Base-by-base conservation (phyloP, 441 rosid species). In the Isatis lusitanica region DNA sequence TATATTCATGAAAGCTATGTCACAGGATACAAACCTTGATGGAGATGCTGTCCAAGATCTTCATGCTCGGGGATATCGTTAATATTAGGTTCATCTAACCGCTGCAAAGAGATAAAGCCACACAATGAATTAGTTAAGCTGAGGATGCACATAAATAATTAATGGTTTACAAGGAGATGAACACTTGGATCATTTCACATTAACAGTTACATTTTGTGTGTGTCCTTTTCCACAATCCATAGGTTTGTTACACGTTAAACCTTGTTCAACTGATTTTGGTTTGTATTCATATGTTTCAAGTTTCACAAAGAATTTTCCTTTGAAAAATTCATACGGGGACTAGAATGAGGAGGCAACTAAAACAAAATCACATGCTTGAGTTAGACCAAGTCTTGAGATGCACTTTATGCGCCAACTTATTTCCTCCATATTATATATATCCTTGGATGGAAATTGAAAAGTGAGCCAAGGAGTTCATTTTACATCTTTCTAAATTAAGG, bases 11-110 rank as follows among this genome's bases (percentile, higher is more conserved):
- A 66, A 35, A 68, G 10, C 11, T 65, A 12, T 65, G 62, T 39
- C 15, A 46, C 53, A 70, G 8, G 38, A 64, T 66, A 73, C 42
- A 36, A 63, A 94, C 98, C 97, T 94, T 90, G 98, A 80, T 94
- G 97, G 11, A 81, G 61, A 26, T 84, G 71, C 15, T 78, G 86
- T 60, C 79, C 70, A 24, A 56, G 62, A 79, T 83, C 87, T 70
- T 74, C 97, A 55, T 76, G 86, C 74, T 65, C 59, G 24, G 76
- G 77, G 64, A 78, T 78, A 31, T 73, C 64, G 47, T 79, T 78
- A 65, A 75, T 65, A 65, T 67, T 70, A 40, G 81, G 52, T 48
- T 89, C 81, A 70, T 94, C 98, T 17, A 94, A 87, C 52, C 85
- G 83, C 98, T 92, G 93, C 75, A 73, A 56, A 75, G 53, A 73